Evolutionary conservation across 2,329 filamentous ascomycete genomes (phyloP).

Genomic region (Drechmeria coniospora): DNA sequence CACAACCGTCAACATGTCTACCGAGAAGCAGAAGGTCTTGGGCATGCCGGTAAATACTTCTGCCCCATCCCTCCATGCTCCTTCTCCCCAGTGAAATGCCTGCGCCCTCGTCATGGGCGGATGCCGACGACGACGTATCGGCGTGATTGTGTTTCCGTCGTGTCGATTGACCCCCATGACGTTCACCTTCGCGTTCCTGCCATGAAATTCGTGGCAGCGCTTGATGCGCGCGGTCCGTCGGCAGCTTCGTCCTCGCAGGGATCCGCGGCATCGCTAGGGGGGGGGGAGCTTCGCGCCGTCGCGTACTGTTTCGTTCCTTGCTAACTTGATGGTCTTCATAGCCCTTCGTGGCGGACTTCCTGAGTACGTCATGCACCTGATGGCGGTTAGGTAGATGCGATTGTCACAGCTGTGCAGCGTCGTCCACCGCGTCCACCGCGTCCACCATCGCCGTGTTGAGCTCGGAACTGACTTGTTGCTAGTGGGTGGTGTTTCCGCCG

Average conservation of each 20-base stretch:
- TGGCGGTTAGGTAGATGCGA: too few relatives aligned
- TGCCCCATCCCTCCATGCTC: constrained; percentile 4
- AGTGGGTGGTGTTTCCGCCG: constrained; percentile 99
- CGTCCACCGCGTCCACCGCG: constrained; percentile 1
- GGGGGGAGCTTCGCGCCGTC: constrained; percentile 6
- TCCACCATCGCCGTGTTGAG: constrained; percentile 3
- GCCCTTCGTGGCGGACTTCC: constrained; percentile 95
- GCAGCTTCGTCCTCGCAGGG: background rate
- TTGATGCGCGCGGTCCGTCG: background rate
- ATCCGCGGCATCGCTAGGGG: constrained; percentile 1
- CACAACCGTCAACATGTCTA: constrained; percentile 36
- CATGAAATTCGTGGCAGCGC: background rate
- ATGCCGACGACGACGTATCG: constrained; percentile 5
- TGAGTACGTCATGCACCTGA: constrained; percentile 53
- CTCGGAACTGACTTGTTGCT: constrained; percentile 8
- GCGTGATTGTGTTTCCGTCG: too few relatives aligned
- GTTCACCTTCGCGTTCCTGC: too few relatives aligned
- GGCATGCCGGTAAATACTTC: constrained; percentile 49
- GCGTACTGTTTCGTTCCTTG: constrained; percentile 3
- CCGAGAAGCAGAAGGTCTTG: constrained; percentile 42
- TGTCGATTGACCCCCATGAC: background rate
- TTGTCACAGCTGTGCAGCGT: background rate
- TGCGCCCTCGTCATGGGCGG: constrained; percentile 8
- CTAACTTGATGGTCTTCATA: constrained; percentile 29
- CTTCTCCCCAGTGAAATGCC: constrained; percentile 11